Conservation (phyloP, 2,329 filamentous ascomycete genomes). For the Sporothrix sp. region DNA sequence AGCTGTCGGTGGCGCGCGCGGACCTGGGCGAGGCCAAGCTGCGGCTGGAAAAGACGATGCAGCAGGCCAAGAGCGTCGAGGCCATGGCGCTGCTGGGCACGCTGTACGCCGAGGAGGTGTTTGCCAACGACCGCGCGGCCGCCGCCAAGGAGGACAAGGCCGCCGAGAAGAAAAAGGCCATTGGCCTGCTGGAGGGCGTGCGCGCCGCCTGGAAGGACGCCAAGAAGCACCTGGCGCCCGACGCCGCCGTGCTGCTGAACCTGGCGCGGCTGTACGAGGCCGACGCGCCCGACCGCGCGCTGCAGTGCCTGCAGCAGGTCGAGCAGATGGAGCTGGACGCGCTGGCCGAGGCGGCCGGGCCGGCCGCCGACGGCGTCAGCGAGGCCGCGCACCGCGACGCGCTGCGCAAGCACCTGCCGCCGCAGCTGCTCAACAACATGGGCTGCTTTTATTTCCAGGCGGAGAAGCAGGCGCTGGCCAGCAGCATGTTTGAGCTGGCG, state of each 20-base stretch:
- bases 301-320: conserved; percentile 85
- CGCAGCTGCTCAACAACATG: conserved; percentile 93
- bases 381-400: conserved; percentile 49
- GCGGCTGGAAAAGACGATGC: conserved; percentile 85
- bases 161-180: conserved; percentile 75
- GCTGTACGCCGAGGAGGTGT: conserved; percentile 89
- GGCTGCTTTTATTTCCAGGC: conserved; percentile 89
- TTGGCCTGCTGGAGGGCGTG: conserved; percentile 73
- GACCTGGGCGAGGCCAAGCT: conserved; percentile 90
- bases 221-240: conserved; percentile 71
- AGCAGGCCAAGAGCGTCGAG: conserved; percentile 73
- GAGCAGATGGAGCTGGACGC: conserved; percentile 81
- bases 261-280: conserved; percentile 83
- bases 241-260: conserved; percentile 82
- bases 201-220: conserved; percentile 85
- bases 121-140: conserved; percentile 57
- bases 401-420: conserved; percentile 70
- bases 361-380: conserved; percentile 49
- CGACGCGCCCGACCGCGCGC: conserved; percentile 77
- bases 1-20: conserved; percentile 74
- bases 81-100: conserved; percentile 88
- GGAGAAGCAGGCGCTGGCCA: conserved; percentile 69
- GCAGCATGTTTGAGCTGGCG: conserved; percentile 85
- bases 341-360: conserved; percentile 56
- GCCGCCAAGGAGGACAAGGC: conserved; percentile 79